Evolutionary conservation across 2,329 filamentous ascomycete species (phyloP), one percentile per base, ranked within the genome.

Genomic region (Cercospora zeae-maydis): DNA sequence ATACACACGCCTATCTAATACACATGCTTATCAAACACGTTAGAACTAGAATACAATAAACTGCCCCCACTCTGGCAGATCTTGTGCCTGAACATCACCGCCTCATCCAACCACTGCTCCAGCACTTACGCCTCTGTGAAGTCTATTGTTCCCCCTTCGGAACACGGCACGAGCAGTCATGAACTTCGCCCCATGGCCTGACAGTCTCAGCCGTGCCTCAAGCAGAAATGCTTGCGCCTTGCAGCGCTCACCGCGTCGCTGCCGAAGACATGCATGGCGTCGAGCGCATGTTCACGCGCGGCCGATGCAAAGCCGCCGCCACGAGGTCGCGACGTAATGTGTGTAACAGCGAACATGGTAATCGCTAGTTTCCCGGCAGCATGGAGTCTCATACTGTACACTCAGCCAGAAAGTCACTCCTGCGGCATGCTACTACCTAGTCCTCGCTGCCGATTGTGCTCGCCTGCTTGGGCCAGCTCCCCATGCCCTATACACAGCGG

Each of bases 361-460:
- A 27, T 31, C 39, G 13, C 39, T 8, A 57, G 54, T 37, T 21
- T 31, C 34, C 19, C 31, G 34, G 33, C 30, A 16, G n/a, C 30
- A 58, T 34, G 9, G 9, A 21, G 56, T 30, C 27, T 49, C 37
- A 58, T 47, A n/a, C 39, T 14, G 8, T 5, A 31, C 24, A 24
- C n/a, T 6, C 42, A 27, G 42, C 24, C 42, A 49, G 21, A 27
- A 47, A 49, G 24, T 33, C 39, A 49, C 39, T 58, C 42, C 49
- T 51, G 27, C 49, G 61, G 51, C 51, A 57, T 56, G 51, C 31
- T 31, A 31, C 30, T 4, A 31, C n/a, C 56, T 55, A 54, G 51
- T 39, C 30, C 34, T 53, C 53, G 58, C 45, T 54, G 58, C 58
- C 58, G 31, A 24, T 31, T 27, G 16, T 37, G 33, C 31, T 54